phyloP scores from a whole-genome alignment of 192 early-diverging fungal genomes.

The Phlyctochytrium bullatum region DNA sequence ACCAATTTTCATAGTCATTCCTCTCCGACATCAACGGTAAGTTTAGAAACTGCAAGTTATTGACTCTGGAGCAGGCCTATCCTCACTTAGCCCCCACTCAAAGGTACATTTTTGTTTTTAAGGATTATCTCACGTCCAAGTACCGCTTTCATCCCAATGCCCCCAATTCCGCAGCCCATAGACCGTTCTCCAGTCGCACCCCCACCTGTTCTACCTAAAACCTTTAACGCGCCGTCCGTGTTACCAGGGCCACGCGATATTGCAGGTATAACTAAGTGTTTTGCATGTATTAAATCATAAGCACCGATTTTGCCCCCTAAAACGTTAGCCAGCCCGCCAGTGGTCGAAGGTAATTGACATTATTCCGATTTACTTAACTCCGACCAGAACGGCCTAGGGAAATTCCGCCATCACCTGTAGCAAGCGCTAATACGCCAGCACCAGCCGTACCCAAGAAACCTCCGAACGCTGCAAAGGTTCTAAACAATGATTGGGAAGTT shows the following conservation, averaged over 20 bases:
- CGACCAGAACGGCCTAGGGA: too few species aligned
- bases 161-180: too few species aligned
- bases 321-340: neutral
- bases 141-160: too few species aligned
- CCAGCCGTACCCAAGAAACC: neutral
- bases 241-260: neutral
- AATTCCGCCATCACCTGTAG: neutral
- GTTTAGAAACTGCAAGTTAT: neutral
- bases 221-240: neutral
- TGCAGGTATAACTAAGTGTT: neutral
- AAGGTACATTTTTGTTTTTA: neutral
- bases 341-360: neutral
- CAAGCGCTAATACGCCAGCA: neutral
- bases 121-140: too few species aligned
- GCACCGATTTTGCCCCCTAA: neutral
- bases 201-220: neutral
- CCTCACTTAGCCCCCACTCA: neutral
- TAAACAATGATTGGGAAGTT: slow-evolving; percentile 43
- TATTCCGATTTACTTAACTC: neutral
- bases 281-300: neutral
- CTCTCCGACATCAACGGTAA: neutral
- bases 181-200: too few species aligned
- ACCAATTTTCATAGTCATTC: neutral
- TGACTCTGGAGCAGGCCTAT: neutral
- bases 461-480: neutral